Base-by-base conservation (phyloP, 1,284 basidiomycete species). In the Malassezia brasiliensis region DNA sequence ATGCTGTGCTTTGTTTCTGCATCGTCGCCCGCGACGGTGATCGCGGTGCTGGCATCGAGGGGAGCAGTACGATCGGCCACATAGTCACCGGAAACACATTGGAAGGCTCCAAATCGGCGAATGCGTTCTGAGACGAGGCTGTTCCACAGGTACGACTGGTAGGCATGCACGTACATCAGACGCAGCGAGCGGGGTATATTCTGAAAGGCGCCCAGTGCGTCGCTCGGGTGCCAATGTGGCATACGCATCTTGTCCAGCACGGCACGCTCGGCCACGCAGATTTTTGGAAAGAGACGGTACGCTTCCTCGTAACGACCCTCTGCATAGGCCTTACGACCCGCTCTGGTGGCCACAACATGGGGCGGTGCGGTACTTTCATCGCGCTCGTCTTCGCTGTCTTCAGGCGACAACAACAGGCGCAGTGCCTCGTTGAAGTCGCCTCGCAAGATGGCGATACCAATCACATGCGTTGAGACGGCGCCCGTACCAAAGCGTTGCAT, bases 401-500 rank as follows among this genome's bases (percentile, higher is more conserved):
- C 12, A 8, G 34, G 37, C 7, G 34, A 19, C 8, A 74, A 57
- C 38, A 74, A 53, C 22, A 68, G 55, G 17, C 61, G 60, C 40
- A 69, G 57, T 12, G 66, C 67, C 25, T 47, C 30, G 19, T 59
- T 47, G 40, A 62, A 99, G 66, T 96, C 85, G 5, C 84, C 85
- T 66, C 83, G 83, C 17, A 99, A 80, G 34, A 99, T 79, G 3
- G 88, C 85, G 14, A 96, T 81, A 7, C 94, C 94, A 52, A 96
- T 90, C 3, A 85, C 80, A 69, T 99, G 93, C 0, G 94, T 96
- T 1, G 93, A 90, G 28, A 98, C 85, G 11, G 88, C 84, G 7
- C 93, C 90, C 1, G 93, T 98, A 31, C 94, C 94, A 76, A 99
- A 99, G 15, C 94, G 85, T 74, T 99, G 94, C 93, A 98, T 96